Conservation (phyloP, 331 rosid species). For the Malus hybrid region DNA sequence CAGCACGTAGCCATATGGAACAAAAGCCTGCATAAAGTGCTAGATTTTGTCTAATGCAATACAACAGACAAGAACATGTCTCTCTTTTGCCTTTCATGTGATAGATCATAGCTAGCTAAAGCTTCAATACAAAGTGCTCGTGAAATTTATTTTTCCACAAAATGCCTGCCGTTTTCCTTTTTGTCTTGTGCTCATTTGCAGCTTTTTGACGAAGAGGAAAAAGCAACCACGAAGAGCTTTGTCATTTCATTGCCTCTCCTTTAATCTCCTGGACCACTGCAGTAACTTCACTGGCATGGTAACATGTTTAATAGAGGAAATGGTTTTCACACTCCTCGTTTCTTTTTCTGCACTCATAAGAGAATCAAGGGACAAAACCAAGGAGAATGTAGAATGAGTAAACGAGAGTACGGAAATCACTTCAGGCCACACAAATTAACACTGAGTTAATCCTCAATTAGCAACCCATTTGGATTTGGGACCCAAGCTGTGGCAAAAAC, state of each 20-base stretch:
- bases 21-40: slow-evolving; percentile 7
- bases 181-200: slow-evolving; percentile 22
- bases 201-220: slow-evolving; percentile 7
- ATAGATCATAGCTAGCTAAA: neutral
- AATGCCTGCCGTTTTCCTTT: slow-evolving; percentile 30
- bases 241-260: slow-evolving; percentile 9
- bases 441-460: slow-evolving; percentile 23
- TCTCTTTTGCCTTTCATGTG: slow-evolving; percentile 31
- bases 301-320: no score
- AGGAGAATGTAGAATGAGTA: no score
- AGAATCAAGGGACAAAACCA: no score
- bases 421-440: neutral
- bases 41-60: slow-evolving; percentile 25
- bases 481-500: slow-evolving; percentile 89
- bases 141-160: slow-evolving; percentile 7
- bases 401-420: no score
- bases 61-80: slow-evolving; percentile 15
- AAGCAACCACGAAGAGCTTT: neutral
- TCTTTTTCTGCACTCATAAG: no score
- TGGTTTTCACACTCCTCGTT: no score
- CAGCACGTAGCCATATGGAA: neutral
- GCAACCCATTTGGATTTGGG: slow-evolving; percentile 24
- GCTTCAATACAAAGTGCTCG: slow-evolving; percentile 22
- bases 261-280: slow-evolving; percentile 22
- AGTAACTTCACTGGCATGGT: no score